Base-by-base conservation (phyloP, 805 yeast genomes). In the Deakozyma indianensis region DNA sequence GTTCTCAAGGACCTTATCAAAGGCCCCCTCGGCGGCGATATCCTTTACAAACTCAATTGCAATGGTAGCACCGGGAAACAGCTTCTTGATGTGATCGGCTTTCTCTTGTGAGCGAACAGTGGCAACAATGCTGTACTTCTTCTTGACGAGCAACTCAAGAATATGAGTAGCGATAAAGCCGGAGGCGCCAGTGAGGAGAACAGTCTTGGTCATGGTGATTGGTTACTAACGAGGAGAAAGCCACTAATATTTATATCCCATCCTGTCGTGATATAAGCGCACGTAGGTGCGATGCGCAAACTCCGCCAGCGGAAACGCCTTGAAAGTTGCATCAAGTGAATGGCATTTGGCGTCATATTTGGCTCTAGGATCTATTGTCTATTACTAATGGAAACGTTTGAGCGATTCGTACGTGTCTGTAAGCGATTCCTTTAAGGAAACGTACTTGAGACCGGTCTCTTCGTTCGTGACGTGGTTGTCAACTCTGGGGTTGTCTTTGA, bases 161-260 rank as follows among this genome's bases (percentile, higher is more conserved):
- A 67, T 56, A 43, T 68, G 70, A 48, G 66, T 67, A 41, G 73
- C 74, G 47, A 70, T 66, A 52, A 61, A 70, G 16, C 75, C 75
- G 3, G 65, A 56, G 3, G 73, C 72, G 2, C 75, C 74, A 5
- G 73, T 61, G 21, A 70, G 66, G 25, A 68, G 61, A 32, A 65
- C 68, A 9, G 56, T 47, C 40, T 47, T 38, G 16, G 45, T 25
- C 28, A 7, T 14, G 28, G 14, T 25, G 28, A 25, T 25, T 9
- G 14, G 28, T 25, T 25, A 14, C 7, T 25, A 25, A 7, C 14
- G 7, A 14, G 28, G 14, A 25, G 7, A 14, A 14, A n/a, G n/a
- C n/a, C n/a, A n/a, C n/a, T n/a, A n/a, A n/a, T n/a, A n/a, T n/a
- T n/a, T n/a, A n/a, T n/a, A n/a, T n/a, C n/a, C n/a, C n/a, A n/a